A percentile compares a stretch with the other conserved stretches of the same genome.
Conservation (phyloP, 2,329 filamentous ascomycete genomes). For the Emericellopsis cladophorae region DNA sequence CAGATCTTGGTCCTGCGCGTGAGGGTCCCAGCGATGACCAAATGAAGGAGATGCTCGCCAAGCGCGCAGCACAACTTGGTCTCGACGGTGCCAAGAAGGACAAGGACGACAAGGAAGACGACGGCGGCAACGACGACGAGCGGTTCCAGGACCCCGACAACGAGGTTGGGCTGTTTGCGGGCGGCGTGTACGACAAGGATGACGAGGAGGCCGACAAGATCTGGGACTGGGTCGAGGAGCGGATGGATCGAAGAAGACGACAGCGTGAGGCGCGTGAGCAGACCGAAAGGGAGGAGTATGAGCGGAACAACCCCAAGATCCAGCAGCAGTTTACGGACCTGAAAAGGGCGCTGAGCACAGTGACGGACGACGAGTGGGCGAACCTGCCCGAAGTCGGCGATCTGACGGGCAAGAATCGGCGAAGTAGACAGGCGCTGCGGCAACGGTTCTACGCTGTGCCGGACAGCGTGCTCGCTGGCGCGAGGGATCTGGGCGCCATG, state of each 20-base stretch:
- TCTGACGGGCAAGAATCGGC: constrained; percentile 84
- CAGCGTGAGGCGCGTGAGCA: constrained; percentile 93
- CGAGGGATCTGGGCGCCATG: constrained; percentile 67
- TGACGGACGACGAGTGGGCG: constrained; percentile 94
- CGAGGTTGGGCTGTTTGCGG: constrained; percentile 88
- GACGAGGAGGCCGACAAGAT: constrained; percentile 96
- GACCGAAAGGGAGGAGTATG: constrained; percentile 86
- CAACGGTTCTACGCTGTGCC: constrained; percentile 93
- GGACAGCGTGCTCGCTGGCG: constrained; percentile 85
- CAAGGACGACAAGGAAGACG: constrained; percentile 48
- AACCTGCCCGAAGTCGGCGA: constrained; percentile 93
- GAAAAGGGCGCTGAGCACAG: constrained; percentile 76
- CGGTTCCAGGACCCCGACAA: constrained; percentile 95
- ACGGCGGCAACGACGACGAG: constrained; percentile 59
- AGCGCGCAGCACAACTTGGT: constrained; percentile 78
- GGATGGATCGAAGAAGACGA: constrained; percentile 82
- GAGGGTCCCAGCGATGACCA: constrained; percentile 96
- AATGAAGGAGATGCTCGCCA: constrained; percentile 94
- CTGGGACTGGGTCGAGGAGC: constrained; percentile 91
- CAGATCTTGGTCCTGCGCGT: constrained; percentile 86
- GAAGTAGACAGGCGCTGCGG: constrained; percentile 69
- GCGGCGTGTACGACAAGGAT: constrained; percentile 91
- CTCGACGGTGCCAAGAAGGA: constrained; percentile 47
- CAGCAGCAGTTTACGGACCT: constrained; percentile 95
- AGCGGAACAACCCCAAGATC: constrained; percentile 95